Base-by-base conservation (phyloP, 1,284 basidiomycete genomes). In the Apiotrichum mycotoxinovorans region DNA sequence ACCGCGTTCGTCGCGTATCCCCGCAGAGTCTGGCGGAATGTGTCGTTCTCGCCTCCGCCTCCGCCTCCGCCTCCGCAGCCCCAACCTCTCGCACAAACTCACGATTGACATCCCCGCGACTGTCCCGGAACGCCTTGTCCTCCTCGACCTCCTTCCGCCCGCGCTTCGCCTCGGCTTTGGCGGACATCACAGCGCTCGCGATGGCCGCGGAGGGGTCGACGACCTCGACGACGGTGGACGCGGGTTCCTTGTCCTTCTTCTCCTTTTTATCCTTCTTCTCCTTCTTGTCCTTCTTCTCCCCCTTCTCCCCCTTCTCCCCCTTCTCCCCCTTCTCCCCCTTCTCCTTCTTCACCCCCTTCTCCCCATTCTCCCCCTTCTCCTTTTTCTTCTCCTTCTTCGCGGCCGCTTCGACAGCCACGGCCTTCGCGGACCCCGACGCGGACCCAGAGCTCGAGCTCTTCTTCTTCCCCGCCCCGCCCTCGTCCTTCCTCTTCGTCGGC, bases 51-150 rank as follows among this genome's bases (percentile, higher is more conserved):
- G n/a, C n/a, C n/a, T n/a, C n/a, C n/a, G n/a, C n/a, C n/a, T n/a
- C n/a, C n/a, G n/a, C n/a, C n/a, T n/a, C n/a, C n/a, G n/a, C n/a
- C n/a, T n/a, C n/a, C n/a, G n/a, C n/a, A n/a, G n/a, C n/a, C n/a
- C n/a, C n/a, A 14, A 20, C 10, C 44, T 45, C 20, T 42, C 2
- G 23, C 26, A 20, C 14, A 33, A 14, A 83, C 88, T 68, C 71
- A 91, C 90, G 83, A 63, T 85, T 80, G 22, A 81, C 83, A 18
- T 81, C 81, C 51, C 90, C 89, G 69, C 89, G 81, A 8, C 88
- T 89, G 75, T 92, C 87, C 52, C 80, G 82, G 78, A 91, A 91
- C 48, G 68, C 80, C 51, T 81, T 80, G 54, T 84, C 79, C 54
- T 81, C 77, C 48, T 76, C 74, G 9, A 69, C 60, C 53, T 68